Conservation (phyloP, 805 yeast genomes). For the Kodamaea sagamina region DNA sequence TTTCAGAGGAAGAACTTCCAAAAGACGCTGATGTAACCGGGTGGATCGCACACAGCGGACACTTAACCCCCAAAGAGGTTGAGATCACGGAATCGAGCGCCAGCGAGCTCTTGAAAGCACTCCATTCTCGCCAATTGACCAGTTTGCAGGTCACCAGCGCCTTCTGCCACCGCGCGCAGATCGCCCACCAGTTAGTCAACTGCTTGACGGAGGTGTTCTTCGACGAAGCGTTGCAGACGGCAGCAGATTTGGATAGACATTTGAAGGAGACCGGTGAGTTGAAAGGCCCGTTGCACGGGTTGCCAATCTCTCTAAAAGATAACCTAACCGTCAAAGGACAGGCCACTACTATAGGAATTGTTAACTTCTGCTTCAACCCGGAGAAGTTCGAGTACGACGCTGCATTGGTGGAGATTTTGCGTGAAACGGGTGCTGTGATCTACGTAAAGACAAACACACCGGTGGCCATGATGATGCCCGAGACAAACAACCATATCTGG, state of each 20-base stretch:
- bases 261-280: slow-evolving; percentile 19
- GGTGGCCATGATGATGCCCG: slow-evolving; percentile 52
- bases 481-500: slow-evolving; percentile 44
- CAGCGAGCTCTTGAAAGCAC: slow-evolving; percentile 26
- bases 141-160: slow-evolving; percentile 53
- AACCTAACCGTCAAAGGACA: slow-evolving; percentile 49
- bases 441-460: slow-evolving; percentile 58
- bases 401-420: slow-evolving; percentile 41
- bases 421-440: slow-evolving; percentile 53
- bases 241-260: slow-evolving; percentile 27
- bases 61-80: slow-evolving; percentile 33
- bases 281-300: slow-evolving; percentile 33
- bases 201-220: slow-evolving; percentile 41
- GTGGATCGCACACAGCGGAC: slow-evolving; percentile 40
- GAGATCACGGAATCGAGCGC: slow-evolving; percentile 42
- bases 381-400: slow-evolving; percentile 36
- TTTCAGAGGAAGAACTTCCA: slow-evolving; percentile 35
- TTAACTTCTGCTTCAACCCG: slow-evolving; percentile 42
- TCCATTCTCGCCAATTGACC: slow-evolving; percentile 32
- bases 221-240: slow-evolving; percentile 29
- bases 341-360: slow-evolving; percentile 52
- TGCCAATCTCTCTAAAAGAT: slow-evolving; percentile 42
- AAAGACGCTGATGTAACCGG: slow-evolving; percentile 38
- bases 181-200: slow-evolving; percentile 55
- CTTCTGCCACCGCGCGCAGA: slow-evolving; percentile 57